Percentiles rank a stretch among this genome's conserved stretches.
These are phyloP conservation scores for Fragilaria radians DNA, from an alignment of 108 stramenopile species.

Conservation along the genomic window DNA sequence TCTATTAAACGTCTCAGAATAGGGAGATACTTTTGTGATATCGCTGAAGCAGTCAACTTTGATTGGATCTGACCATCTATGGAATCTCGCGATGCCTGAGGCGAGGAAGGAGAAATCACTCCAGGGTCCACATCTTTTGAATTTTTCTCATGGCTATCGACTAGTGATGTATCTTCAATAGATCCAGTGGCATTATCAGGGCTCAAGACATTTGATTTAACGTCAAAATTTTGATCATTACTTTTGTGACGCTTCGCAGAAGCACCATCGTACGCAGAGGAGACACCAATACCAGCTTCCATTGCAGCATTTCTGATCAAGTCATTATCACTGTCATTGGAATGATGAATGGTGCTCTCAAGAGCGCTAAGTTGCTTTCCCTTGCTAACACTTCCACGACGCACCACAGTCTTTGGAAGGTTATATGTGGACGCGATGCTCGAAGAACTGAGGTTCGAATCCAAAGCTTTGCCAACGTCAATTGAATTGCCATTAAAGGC, in stretches of 20 bases:
- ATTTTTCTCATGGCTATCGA: too few relatives aligned
- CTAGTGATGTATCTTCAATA: too few relatives aligned
- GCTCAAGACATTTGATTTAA: neutral
- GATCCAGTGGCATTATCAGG: neutral
- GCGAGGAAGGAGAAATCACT: constrained; percentile 35
- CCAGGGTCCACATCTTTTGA: constrained; percentile 9
- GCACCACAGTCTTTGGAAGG: constrained; percentile 14
- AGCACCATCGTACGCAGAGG: neutral
- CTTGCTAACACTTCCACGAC: constrained; percentile 21
- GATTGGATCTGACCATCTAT: constrained; percentile 48
- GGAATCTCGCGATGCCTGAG: constrained; percentile 73
- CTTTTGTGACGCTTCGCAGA: neutral
- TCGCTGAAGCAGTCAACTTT: constrained; percentile 58
- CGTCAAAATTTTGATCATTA: neutral
- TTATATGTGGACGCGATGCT: too few relatives aligned
- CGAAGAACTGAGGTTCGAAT: too few relatives aligned
- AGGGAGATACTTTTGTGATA: constrained; percentile 74
- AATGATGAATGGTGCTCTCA: neutral
- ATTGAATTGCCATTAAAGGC: too few relatives aligned
- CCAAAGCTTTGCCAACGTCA: too few relatives aligned
- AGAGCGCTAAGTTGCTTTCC: constrained; percentile 27
- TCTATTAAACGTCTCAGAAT: constrained; percentile 72
- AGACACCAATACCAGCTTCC: neutral
- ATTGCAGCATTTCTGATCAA: neutral
- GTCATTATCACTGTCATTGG: neutral